Conservation (phyloP, 352 stramenopile species). For the Aphanomyces euteiches region DNA sequence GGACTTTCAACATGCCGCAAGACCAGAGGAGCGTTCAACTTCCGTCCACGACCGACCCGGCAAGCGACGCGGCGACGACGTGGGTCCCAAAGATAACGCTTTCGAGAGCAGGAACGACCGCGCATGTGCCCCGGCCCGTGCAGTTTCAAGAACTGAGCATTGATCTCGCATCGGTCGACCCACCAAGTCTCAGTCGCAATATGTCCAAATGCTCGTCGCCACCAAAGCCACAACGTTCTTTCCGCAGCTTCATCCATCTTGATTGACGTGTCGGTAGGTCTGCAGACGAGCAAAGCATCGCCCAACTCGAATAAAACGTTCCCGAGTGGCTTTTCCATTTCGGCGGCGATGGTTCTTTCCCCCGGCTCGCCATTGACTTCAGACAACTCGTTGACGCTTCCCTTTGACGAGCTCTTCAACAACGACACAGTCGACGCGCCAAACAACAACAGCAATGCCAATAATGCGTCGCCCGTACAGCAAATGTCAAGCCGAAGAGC, state of each 20-base stretch:
- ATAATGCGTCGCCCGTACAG: neutral
- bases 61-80: too few relatives aligned
- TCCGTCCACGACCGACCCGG: too few relatives aligned
- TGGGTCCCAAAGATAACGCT: neutral
- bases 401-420: neutral
- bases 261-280: neutral
- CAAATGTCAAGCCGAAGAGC: neutral
- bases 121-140: neutral
- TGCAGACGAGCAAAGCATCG: slow-evolving; percentile 2
- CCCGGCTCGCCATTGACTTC: neutral
- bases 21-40: too few relatives aligned
- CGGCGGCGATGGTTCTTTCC: slow-evolving; percentile 2
- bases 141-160: slow-evolving; percentile 2
- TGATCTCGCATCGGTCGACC: neutral
- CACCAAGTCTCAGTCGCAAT: slow-evolving; percentile 1
- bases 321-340: neutral
- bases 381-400: too few relatives aligned
- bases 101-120: neutral
- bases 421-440: neutral
- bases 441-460: neutral
- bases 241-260: neutral
- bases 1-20: neutral
- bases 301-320: slow-evolving; percentile 15
- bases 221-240: neutral
- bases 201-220: slow-evolving; percentile 2